Percentiles rank a stretch among this genome's conserved stretches.
Evolutionary conservation across 495 filamentous ascomycete genomes (phyloP).

Genomic region (Aspergillus bridgeri): DNA sequence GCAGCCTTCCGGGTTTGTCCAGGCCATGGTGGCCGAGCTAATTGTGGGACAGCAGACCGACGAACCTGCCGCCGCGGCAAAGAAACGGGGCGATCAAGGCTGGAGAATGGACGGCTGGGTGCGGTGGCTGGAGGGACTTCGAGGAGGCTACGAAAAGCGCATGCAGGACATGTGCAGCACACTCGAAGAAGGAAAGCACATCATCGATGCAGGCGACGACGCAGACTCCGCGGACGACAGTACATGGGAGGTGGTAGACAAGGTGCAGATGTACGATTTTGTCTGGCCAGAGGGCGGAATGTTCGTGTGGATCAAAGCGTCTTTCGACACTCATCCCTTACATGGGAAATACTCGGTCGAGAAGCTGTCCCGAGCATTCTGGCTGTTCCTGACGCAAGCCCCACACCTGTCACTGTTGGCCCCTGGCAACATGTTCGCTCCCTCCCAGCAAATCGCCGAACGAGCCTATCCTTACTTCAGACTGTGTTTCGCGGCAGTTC

Average conservation of each 20-base stretch:
- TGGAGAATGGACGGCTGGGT: slow-evolving; percentile 90
- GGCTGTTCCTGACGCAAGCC: slow-evolving; percentile 66
- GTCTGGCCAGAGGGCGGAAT: slow-evolving; percentile 82
- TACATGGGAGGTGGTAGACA: slow-evolving; percentile 66
- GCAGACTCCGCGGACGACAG: slow-evolving; percentile 36
- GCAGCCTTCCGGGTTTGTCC: slow-evolving; percentile 85
- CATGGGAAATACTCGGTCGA: slow-evolving; percentile 38
- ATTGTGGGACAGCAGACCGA: slow-evolving; percentile 63
- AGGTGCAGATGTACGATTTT: slow-evolving; percentile 68
- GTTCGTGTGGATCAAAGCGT: slow-evolving; percentile 80
- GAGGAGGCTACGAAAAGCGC: slow-evolving; percentile 75
- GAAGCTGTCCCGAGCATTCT: slow-evolving; percentile 58
- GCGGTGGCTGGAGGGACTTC: slow-evolving; percentile 79
- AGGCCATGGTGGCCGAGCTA: slow-evolving; percentile 72
- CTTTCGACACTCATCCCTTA: slow-evolving; percentile 70
- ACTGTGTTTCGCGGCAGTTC: slow-evolving; percentile 83
- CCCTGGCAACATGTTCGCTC: slow-evolving; percentile 69
- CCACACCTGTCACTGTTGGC: slow-evolving; percentile 63
- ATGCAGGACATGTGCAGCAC: slow-evolving; percentile 72
- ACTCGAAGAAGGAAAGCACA: slow-evolving; percentile 61
- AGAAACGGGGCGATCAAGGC: slow-evolving; percentile 35
- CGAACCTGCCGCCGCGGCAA: slow-evolving; percentile 19
- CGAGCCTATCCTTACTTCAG: slow-evolving; percentile 65
- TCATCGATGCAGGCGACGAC: slow-evolving; percentile 43
- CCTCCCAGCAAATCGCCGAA: slow-evolving; percentile 47